These are phyloP conservation scores for Carnegiea gigantea DNA, from an alignment of 179 eudicot species.

Conservation along the genomic window DNA sequence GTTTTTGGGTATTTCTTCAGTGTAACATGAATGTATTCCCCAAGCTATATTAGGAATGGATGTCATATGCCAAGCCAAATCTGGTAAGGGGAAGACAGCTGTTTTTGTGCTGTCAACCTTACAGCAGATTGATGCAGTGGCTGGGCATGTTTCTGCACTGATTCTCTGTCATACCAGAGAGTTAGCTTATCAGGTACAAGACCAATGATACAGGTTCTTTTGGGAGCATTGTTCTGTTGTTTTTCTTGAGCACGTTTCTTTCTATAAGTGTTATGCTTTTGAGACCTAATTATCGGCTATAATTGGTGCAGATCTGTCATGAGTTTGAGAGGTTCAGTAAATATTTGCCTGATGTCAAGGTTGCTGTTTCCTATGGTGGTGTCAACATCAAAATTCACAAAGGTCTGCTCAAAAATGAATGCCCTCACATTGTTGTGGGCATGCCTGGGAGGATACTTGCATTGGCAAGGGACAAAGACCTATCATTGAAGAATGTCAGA, in stretches of 20 bases:
- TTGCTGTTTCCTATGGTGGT: conserved; percentile 97
- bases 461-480: conserved; percentile 75
- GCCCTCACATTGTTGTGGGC: conserved; percentile 98
- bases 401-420: conserved; percentile 88
- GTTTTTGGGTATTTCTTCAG: conserved; percentile 88
- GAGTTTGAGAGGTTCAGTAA: conserved; percentile 95
- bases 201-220: background rate
- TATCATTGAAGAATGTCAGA: conserved; percentile 82
- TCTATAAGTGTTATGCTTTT: background rate
- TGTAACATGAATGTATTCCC: conserved; percentile 98
- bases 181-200: conserved; percentile 79
- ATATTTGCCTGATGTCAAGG: conserved; percentile 76
- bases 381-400: conserved; percentile 86
- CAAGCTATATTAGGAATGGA: conserved; percentile 99
- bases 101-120: conserved; percentile 90
- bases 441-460: conserved; percentile 93
- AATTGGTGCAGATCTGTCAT: conserved; percentile 67
- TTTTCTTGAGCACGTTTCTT: background rate
- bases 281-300: background rate
- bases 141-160: conserved; percentile 94
- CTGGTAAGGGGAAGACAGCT: conserved; percentile 99
- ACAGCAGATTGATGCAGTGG: conserved; percentile 91
- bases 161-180: conserved; percentile 95
- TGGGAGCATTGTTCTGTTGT: too few relatives aligned
- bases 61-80: conserved; percentile 98